phyloP scores from a whole-genome alignment of 352 stramenopile genomes.

The Globisporangium solare region DNA sequence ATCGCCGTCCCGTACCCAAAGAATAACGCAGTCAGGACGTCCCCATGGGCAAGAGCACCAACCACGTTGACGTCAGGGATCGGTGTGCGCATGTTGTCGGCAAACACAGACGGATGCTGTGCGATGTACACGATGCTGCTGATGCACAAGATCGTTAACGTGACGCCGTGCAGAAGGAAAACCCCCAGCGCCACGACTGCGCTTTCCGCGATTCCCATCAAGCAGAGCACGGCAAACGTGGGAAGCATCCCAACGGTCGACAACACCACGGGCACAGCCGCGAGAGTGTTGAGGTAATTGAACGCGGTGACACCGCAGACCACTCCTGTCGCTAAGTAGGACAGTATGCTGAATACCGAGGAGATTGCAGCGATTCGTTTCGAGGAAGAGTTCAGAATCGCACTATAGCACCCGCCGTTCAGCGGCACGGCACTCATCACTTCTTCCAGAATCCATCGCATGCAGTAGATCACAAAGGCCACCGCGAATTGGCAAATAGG shows the following conservation, averaged over 20 bases:
- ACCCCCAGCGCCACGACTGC: slow-evolving; percentile 67
- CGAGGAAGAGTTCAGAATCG: slow-evolving; percentile 78
- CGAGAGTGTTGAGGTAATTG: slow-evolving; percentile 73
- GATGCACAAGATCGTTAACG: slow-evolving; percentile 47
- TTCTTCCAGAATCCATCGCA: slow-evolving; percentile 72
- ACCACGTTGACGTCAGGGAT: slow-evolving; percentile 34
- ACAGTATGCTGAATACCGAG: slow-evolving; percentile 73
- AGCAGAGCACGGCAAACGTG: slow-evolving; percentile 67
- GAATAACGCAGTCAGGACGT: slow-evolving; percentile 34
- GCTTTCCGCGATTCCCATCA: slow-evolving; percentile 75
- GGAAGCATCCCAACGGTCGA: slow-evolving; percentile 45
- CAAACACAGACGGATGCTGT: slow-evolving; percentile 48
- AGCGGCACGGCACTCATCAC: slow-evolving; percentile 78
- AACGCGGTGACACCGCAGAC: slow-evolving; percentile 56
- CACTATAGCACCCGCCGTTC: slow-evolving; percentile 86
- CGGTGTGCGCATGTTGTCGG: slow-evolving; percentile 43
- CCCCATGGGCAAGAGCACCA: slow-evolving; percentile 20
- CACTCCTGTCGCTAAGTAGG: slow-evolving; percentile 80
- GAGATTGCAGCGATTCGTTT: slow-evolving; percentile 74
- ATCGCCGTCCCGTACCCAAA: slow-evolving; percentile 62
- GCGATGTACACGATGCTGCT: slow-evolving; percentile 43
- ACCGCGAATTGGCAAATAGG: slow-evolving; percentile 69
- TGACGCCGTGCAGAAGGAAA: slow-evolving; percentile 67
- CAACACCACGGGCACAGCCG: slow-evolving; percentile 40
- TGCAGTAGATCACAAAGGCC: slow-evolving; percentile 35